Percentiles rank a stretch among this genome's conserved stretches.
phyloP scores from a whole-genome alignment of 1,139 yeast species.

The Spencermartinsiella ligniputridi region DNA sequence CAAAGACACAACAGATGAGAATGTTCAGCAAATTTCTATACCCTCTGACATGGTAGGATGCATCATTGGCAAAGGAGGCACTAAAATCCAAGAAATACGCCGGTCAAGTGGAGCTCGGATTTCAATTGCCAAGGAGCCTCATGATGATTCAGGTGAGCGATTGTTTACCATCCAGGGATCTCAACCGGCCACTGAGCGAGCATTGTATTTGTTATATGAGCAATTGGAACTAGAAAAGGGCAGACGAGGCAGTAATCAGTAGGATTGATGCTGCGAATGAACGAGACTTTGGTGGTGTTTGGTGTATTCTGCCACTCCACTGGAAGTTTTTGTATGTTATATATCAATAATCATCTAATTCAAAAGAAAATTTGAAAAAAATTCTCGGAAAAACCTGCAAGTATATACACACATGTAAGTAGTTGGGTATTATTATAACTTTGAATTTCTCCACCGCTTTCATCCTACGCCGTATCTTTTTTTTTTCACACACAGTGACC shows the following conservation, averaged over 20 bases:
- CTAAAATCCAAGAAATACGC: slow-evolving; percentile 82
- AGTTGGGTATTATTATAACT: neutral
- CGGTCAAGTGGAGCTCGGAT: slow-evolving; percentile 77
- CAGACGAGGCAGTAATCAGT: slow-evolving; percentile 58
- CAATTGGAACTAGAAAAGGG: slow-evolving; percentile 75
- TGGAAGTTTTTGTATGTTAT: neutral
- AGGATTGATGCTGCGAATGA: no score
- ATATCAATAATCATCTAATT: neutral
- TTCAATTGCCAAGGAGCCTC: slow-evolving; percentile 69
- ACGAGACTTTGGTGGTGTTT: no score
- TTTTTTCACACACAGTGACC: no score
- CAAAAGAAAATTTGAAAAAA: neutral
- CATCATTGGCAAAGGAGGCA: slow-evolving; percentile 80
- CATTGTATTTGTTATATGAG: slow-evolving; percentile 61
- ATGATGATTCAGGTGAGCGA: slow-evolving; percentile 57
- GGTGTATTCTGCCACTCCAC: no score
- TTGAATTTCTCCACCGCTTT: neutral
- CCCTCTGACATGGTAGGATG: slow-evolving; percentile 90
- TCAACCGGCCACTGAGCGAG: slow-evolving; percentile 60
- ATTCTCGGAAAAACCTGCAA: neutral
- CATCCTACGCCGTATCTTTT: no score
- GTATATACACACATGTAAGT: neutral
- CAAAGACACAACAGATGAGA: slow-evolving; percentile 3
- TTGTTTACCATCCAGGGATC: slow-evolving; percentile 71
- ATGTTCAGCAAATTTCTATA: slow-evolving; percentile 44